Evolutionary conservation across 2,329 filamentous ascomycete species (phyloP).

Genomic region (Exophiala sideris): DNA sequence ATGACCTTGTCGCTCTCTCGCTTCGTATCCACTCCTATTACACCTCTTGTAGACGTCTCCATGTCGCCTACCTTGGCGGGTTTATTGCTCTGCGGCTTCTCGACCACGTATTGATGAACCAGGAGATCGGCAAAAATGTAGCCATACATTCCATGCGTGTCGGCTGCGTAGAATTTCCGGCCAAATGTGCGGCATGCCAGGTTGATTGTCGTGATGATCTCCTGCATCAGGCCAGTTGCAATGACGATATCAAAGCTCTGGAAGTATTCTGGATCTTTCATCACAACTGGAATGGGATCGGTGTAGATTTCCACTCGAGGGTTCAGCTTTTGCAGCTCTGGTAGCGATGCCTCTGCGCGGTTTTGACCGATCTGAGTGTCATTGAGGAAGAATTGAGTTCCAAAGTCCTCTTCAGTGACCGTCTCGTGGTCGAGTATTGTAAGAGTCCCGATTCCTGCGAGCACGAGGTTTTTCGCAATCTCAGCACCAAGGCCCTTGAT

Average conservation of each 20-base stretch:
- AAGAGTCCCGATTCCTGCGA: conserved; percentile 85
- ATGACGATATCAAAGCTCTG: conserved; percentile 78
- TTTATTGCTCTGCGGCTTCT: conserved; percentile 77
- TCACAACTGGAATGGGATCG: conserved; percentile 64
- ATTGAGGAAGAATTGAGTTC: conserved; percentile 77
- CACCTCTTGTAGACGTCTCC: conserved; percentile 74
- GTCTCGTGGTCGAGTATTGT: conserved; percentile 78
- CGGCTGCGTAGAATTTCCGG: conserved; percentile 83
- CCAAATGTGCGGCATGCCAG: conserved; percentile 75
- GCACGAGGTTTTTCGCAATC: conserved; percentile 93
- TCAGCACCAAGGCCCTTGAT: conserved; percentile 88
- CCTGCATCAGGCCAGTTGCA: conserved; percentile 79
- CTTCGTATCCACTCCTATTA: conserved; percentile 67
- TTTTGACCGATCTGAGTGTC: conserved; percentile 73
- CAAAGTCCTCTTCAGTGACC: conserved; percentile 76
- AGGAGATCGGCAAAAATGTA: conserved; percentile 94
- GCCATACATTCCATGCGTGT: conserved; percentile 84
- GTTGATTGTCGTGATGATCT: conserved; percentile 74
- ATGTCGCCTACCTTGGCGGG: conserved; percentile 52
- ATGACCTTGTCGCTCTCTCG: conserved; percentile 67
- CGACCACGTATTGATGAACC: conserved; percentile 82
- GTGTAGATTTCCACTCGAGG: conserved; percentile 75
- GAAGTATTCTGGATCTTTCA: conserved; percentile 72
- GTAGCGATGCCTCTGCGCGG: conserved; percentile 74
- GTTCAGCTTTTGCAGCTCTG: conserved; percentile 81